Evolutionary conservation across 768 basidiomycete genomes (phyloP), one percentile per base, ranked within the genome.

Genomic region (Lyophyllum shimeji): DNA sequence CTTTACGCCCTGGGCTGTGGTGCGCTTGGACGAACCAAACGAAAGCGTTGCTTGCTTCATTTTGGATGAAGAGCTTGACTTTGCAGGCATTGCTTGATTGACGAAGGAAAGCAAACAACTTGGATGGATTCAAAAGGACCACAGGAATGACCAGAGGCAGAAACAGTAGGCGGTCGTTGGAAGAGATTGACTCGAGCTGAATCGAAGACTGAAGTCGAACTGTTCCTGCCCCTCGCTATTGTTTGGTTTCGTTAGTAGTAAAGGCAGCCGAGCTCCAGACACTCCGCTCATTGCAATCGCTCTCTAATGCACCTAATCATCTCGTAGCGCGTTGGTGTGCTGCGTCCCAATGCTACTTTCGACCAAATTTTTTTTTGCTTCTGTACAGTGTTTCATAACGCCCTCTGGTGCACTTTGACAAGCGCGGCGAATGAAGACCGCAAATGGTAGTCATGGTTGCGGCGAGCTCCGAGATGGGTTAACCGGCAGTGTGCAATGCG

Each of bases 21-120:
- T 77, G 34, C 79, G 78, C 62, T 84, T 84, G 0, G 74, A 65
- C 20, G 76, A 73, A 0, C 75, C 54, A 53, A 84, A 85, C 0
- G 67, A 63, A 7, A 85, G 70, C 0, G 71, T 78, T 0, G 69
- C 71, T 61, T 85, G 83, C 58, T 75, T 81, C 53, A 79, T 51
- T 37, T 54, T 56, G 27, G 64, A 46, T n/a, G 60, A 37, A 23
- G 44, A n/a, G 6, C 15, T 29, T 29, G 25, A n/a, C 3, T 17
- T 31, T n/a, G 46, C 18, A 29, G 25, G 25, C 46, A 46, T 46
- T 7, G 15, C 29, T 24, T n/a, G n/a, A 46, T 3, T 37, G 34
- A 37, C 15, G 34, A 3, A 37, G 3, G 9, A 6, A 13, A 37
- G n/a, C 9, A 37, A 13, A 11, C 2, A 8, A 11, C 15, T 37